Percentiles rank a stretch among this genome's conserved stretches.
These are phyloP conservation scores for Tephrocybe sp. DNA, from an alignment of 768 basidiomycete species.

Conservation along the genomic window DNA sequence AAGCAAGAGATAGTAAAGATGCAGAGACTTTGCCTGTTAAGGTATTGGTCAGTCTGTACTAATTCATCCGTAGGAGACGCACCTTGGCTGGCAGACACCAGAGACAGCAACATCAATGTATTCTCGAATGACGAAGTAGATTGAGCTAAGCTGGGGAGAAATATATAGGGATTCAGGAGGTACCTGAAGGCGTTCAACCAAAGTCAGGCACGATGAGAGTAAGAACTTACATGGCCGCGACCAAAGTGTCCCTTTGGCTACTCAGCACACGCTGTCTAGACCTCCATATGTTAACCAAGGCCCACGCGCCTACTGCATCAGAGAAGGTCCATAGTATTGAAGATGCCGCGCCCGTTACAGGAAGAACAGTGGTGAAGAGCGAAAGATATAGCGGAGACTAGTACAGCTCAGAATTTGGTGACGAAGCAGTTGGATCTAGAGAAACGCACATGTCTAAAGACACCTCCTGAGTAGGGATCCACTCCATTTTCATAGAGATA, in stretches of 20 bases:
- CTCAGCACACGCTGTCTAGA: slow-evolving; percentile 51
- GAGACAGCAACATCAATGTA: slow-evolving; percentile 58
- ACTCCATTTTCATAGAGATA: slow-evolving; percentile 76
- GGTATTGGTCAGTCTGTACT: neutral
- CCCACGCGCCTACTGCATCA: slow-evolving; percentile 70
- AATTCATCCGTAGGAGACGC: slow-evolving; percentile 10
- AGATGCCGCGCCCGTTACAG: slow-evolving; percentile 45
- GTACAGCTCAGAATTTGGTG: neutral
- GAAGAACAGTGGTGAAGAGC: slow-evolving; percentile 71
- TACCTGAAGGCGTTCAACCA: slow-evolving; percentile 48
- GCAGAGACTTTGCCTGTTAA: slow-evolving; percentile 58
- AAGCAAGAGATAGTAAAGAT: slow-evolving; percentile 65
- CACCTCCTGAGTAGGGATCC: slow-evolving; percentile 85
- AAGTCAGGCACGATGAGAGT: neutral
- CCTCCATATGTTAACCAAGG: slow-evolving; percentile 68
- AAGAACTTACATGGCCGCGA: slow-evolving; percentile 65
- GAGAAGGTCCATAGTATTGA: slow-evolving; percentile 69
- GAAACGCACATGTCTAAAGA: slow-evolving; percentile 77
- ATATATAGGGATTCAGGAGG: slow-evolving; percentile 86
- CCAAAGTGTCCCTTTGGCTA: slow-evolving; percentile 54
- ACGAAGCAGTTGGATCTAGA: neutral
- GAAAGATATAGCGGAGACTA: slow-evolving; percentile 86
- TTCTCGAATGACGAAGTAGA: slow-evolving; percentile 88
- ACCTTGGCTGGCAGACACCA: slow-evolving; percentile 77
- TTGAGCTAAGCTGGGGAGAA: slow-evolving; percentile 76